Percentiles rank a stretch among this genome's conserved stretches.
Conservation (phyloP, 306 rosid genomes). For the Prunus armeniaca region DNA sequence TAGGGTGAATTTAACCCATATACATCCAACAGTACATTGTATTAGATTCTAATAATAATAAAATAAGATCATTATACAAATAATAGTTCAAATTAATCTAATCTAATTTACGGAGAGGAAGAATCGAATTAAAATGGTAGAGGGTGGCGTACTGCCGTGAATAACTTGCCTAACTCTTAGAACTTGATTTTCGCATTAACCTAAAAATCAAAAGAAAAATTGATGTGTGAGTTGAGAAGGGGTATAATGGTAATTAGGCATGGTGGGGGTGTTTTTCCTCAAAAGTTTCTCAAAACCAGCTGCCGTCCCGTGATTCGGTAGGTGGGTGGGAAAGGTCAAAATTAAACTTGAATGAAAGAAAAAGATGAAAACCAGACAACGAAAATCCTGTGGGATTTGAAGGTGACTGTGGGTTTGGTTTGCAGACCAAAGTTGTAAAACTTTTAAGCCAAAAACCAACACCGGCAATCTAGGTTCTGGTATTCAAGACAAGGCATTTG, state of each 20-base stretch:
- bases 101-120: no score
- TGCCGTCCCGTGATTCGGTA: not conserved
- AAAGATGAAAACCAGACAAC: slow-evolving; percentile 8
- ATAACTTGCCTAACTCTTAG: no score
- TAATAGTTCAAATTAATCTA: no score
- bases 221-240: not conserved
- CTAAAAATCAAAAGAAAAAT: no score
- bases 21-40: no score
- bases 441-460: not conserved
- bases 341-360: not conserved
- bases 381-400: slow-evolving; percentile 16
- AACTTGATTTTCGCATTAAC: no score
- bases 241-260: not conserved
- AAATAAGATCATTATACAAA: fast-evolving
- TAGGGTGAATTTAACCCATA: no score
- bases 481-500: not conserved
- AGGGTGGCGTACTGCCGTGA: no score
- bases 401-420: not conserved
- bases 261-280: not conserved
- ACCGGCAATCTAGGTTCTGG: not conserved
- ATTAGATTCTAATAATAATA: no score
- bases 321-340: not conserved
- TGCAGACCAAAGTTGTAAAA: not conserved
- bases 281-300: not conserved
- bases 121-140: no score